phyloP scores from a whole-genome alignment of 208 protist species.

The Borovskyia barvae region DNA sequence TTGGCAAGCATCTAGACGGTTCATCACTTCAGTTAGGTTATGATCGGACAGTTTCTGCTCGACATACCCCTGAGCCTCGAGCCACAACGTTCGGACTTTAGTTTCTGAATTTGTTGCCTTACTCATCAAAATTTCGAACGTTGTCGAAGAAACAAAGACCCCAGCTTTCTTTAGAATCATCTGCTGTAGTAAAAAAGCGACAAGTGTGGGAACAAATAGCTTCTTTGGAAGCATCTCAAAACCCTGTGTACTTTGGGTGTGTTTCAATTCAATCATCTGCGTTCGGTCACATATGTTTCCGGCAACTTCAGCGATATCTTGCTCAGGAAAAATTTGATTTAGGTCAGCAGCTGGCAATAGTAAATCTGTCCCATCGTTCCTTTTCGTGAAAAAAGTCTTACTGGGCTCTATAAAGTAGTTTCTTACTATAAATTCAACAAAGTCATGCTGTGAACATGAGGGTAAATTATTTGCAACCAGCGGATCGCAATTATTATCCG shows the following conservation, averaged over 20 bases:
- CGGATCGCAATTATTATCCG: no score
- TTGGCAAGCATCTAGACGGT: neutral
- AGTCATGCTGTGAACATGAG: no score
- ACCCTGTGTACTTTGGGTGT: conserved; percentile 10
- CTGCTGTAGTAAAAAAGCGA: conserved; percentile 22
- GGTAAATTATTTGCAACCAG: no score
- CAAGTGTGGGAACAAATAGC: conserved; percentile 21
- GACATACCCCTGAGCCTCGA: conserved; percentile 13
- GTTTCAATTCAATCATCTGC: conserved; percentile 19
- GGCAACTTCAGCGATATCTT: neutral
- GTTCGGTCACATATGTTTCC: conserved; percentile 25
- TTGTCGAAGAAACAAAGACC: conserved; percentile 20
- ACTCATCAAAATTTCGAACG: conserved; percentile 24
- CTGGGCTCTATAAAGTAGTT: conserved; percentile 20
- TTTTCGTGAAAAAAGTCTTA: conserved; percentile 2
- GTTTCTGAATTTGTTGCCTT: conserved; percentile 1
- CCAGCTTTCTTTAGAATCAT: conserved; percentile 20
- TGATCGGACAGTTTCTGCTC: neutral
- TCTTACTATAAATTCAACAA: conserved; percentile 17
- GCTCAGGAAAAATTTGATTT: neutral
- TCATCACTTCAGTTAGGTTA: neutral
- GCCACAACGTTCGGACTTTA: conserved; percentile 8
- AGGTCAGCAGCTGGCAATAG: neutral
- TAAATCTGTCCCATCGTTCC: neutral
- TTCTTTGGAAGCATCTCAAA: conserved; percentile 26